Evolutionary conservation across 2,329 filamentous ascomycete species (phyloP), one percentile per base, ranked within the genome.

Genomic region (Plenodomus lindquistii): DNA sequence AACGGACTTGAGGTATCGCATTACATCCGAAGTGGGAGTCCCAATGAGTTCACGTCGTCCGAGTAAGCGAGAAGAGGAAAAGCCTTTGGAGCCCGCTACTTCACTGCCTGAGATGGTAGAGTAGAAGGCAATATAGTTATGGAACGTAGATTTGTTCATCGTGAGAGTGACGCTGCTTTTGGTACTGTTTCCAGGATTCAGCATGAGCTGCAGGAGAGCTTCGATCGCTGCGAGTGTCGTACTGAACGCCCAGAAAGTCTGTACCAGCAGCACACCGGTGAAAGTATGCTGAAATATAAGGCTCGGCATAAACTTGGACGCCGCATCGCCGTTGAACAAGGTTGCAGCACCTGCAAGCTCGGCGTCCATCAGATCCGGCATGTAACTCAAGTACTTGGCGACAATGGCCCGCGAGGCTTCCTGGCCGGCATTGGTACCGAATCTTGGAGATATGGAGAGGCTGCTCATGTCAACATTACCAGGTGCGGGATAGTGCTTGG

Each of bases 31-130:
- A 6, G 2, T n/a, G 19, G 50, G 0, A 40, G 58, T 55, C 4
- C 60, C 44, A 0, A 56, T 37, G 1, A 71, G 55, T 38, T 52
- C 50, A 5, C 40, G 34, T 7, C 59, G 46, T 3, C 69, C 70
- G 1, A 72, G 54, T 1, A 73, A 62, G 17, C 66, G 65, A 18
- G 58, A 64, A 0, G 60, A 64, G 6, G 59, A 51, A 0, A 71
- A 41, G 15, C 62, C 58, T n/a, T 55, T 45, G 5, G 40, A 37
- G 7, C 66, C 69, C n/a, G 62, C 60, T 0, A 42, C 52, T 2
- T 59, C 53, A 7, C 52, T 45, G 4, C 48, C 56, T 6, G 55
- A 60, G 18, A 63, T 59, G n/a, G 43, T 29, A 7, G 34, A 46
- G 45, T 57, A 71, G 36, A 60, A 63, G 6, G 39, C 21, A 4